Evolutionary conservation across 306 rosid species (phyloP), one percentile per base, ranked within the genome.

Genomic region (Arachis stenosperma): DNA sequence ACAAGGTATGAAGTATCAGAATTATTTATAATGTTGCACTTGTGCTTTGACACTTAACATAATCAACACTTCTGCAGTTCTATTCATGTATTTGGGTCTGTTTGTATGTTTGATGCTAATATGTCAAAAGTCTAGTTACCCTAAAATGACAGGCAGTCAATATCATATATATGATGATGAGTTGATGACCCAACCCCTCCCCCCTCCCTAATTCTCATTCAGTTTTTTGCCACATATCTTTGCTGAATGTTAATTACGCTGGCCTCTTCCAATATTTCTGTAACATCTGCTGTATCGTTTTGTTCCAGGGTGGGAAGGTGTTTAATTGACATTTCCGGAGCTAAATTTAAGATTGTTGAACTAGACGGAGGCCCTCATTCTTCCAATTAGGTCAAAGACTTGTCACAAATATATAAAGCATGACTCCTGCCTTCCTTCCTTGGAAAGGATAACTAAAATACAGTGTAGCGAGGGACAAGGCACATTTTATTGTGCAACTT

Each of bases 271-370:
- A 30, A 9, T 52, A 6, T 52, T 52, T 11, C n/a, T 11, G 15
- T 52, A 52, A 52, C 27, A 52, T n/a, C 9, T 46, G 8, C 63
- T 10, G 22, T n/a, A 53, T 37, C 71, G 13, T 53, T 59, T 44
- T 71, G 14, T 52, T 81, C 6, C 79, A 81, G 85, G 82, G 85
- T 61, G 85, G 85, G 73, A 81, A 77, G 59, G 27, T 22, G 27
- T 8, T 67, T 79, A 74, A 68, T 68, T 65, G 47, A 73, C 72
- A 60, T 29, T 47, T 13, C 4, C 4, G 2, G 56, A 50, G 52
- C 46, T 48, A 44, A 58, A 68, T 74, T 43, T 6, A 48, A 8
- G 67, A 55, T 65, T 74, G 22, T 62, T 52, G 76, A 67, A 67
- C 69, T 68, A 55, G 67, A 71, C 61, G 47, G 44, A 73, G 69